Conservation (phyloP, 2,329 filamentous ascomycete species). For the Exophiala phaeomuriformis region DNA sequence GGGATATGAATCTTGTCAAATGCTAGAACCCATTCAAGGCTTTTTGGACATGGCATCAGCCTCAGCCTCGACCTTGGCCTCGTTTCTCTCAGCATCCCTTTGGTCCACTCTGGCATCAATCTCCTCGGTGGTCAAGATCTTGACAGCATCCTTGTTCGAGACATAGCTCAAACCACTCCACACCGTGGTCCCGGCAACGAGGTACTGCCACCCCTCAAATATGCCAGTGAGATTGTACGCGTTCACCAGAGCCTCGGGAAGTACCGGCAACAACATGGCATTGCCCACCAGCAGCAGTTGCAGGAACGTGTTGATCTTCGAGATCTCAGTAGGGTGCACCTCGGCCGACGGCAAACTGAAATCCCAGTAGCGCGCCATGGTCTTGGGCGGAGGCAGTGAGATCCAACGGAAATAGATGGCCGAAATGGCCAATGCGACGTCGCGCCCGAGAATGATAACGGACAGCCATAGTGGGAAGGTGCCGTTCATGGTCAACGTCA, state of each 20-base stretch:
- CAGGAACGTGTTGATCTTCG: conserved; percentile 77
- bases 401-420: conserved; percentile 97
- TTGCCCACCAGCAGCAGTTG: conserved; percentile 81
- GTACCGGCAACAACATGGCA: conserved; percentile 70
- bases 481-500: conserved; percentile 76
- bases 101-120: conserved; percentile 30
- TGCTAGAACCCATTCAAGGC: no score
- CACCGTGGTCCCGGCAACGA: conserved; percentile 81
- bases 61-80: not conserved
- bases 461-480: conserved; percentile 85
- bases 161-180: conserved; percentile 94
- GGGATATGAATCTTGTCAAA: no score
- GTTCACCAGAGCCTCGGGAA: conserved; percentile 51
- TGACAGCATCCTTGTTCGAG: conserved; percentile 83
- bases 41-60: no score
- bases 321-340: conserved; percentile 40
- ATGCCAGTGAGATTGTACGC: conserved; percentile 56
- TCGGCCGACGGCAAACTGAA: conserved; percentile 65
- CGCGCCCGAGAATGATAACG: conserved; percentile 80
- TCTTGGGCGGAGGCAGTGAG: conserved; percentile 86
- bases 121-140: conserved; percentile 57
- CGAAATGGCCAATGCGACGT: conserved; percentile 71
- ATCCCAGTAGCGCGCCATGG: conserved; percentile 89
- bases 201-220: conserved; percentile 49
- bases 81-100: not conserved